Evolutionary conservation across 495 filamentous ascomycete genomes (phyloP).

Genomic region (Cairneyella variabilis): DNA sequence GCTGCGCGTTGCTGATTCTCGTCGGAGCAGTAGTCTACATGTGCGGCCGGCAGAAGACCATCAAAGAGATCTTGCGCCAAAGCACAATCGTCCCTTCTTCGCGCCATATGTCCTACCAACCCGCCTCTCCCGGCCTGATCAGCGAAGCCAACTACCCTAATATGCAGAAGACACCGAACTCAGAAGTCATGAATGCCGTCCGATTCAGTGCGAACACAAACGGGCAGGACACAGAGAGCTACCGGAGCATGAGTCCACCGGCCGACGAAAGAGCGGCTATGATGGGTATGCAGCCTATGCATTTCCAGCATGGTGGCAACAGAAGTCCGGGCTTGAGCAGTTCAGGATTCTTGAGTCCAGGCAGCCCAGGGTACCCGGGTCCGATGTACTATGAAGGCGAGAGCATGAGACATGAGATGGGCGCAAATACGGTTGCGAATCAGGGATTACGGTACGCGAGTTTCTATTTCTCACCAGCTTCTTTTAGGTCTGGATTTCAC

Average conservation of each 20-base stretch:
- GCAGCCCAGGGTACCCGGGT: slow-evolving; percentile 16
- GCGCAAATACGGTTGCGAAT: slow-evolving; percentile 1
- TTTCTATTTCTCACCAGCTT: background rate
- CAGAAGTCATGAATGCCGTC: background rate
- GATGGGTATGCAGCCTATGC: slow-evolving; percentile 13
- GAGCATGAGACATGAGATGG: slow-evolving; percentile 18
- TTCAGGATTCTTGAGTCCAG: slow-evolving; percentile 7
- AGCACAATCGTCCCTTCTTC: background rate
- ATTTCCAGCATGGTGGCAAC: background rate
- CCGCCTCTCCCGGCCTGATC: slow-evolving; percentile 6
- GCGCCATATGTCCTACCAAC: slow-evolving; percentile 15
- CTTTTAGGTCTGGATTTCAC: background rate
- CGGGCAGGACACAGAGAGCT: slow-evolving; percentile 7
- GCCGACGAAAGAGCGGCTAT: slow-evolving; percentile 14
- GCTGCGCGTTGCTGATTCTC: slow-evolving; percentile 33
- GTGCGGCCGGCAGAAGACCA: slow-evolving; percentile 34
- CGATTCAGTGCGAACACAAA: background rate
- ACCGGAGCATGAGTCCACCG: slow-evolving; percentile 18
- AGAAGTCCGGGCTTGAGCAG: background rate
- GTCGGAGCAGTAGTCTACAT: slow-evolving; percentile 36
- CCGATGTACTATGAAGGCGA: slow-evolving; percentile 10
- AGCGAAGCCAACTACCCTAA: slow-evolving; percentile 21
- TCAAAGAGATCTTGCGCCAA: slow-evolving; percentile 13
- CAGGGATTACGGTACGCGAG: background rate
- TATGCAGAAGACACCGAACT: slow-evolving; percentile 10